Conservation (phyloP, 2,329 filamentous ascomycete species). For the Fusarium sp. region DNA sequence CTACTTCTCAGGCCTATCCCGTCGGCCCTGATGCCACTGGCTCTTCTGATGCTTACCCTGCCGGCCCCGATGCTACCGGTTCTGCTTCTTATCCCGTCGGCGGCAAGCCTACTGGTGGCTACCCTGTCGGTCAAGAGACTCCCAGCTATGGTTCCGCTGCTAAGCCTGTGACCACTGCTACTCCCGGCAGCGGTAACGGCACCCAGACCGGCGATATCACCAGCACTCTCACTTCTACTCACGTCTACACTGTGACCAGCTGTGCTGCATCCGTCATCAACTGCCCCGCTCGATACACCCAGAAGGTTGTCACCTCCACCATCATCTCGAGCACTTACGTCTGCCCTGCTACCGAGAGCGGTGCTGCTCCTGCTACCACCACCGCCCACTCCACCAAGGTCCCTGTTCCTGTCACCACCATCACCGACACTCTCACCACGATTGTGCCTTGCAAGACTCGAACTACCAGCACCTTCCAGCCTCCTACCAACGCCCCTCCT, state of each 20-base stretch:
- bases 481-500: slow-evolving; percentile 39
- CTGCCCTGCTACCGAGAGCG: slow-evolving; percentile 45
- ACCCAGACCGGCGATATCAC: slow-evolving; percentile 36
- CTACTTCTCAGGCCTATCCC: background rate
- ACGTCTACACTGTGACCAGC: slow-evolving; percentile 54
- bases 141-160: background rate
- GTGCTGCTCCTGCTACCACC: slow-evolving; percentile 23
- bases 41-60: background rate
- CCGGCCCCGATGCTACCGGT: background rate
- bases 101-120: background rate
- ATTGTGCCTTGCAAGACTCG: slow-evolving; percentile 47
- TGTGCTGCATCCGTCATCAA: slow-evolving; percentile 58
- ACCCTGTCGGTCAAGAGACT: background rate
- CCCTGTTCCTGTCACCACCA: slow-evolving; percentile 39
- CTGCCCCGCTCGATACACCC: slow-evolving; percentile 58
- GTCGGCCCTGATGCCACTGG: background rate
- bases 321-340: slow-evolving; percentile 41
- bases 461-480: slow-evolving; percentile 47
- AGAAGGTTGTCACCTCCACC: slow-evolving; percentile 52
- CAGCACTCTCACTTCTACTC: slow-evolving; percentile 46
- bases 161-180: slow-evolving; percentile 5
- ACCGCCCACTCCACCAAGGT: slow-evolving; percentile 10
- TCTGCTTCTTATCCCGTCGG: background rate
- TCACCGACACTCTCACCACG: slow-evolving; percentile 48
- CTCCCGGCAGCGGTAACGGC: slow-evolving; percentile 9